Evolutionary conservation across 2,329 filamentous ascomycete genomes (phyloP), one percentile per base, ranked within the genome.

Genomic region (Delphinella strobiligena): DNA sequence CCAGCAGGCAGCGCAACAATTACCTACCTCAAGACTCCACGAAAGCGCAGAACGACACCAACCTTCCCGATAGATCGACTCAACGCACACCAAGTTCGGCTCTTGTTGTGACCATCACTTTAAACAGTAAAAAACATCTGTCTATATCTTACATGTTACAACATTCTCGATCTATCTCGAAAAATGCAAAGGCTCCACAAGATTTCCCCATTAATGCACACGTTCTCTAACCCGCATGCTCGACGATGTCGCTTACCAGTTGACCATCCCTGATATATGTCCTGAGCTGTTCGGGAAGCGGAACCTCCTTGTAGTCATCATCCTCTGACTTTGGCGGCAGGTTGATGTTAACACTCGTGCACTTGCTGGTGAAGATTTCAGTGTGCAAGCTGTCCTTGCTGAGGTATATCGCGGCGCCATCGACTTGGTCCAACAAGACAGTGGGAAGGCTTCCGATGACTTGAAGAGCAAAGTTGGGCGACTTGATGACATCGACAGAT

Each of bases 401-500:
- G 15, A 98, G 75, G 60, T 94, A 98, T 46, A 98, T 67, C 45
- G 81, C 78, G 0, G 86, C 89, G 41, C 87, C 80, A 55, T 98
- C 91, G 42, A 96, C 82, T 63, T 95, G 87, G 59, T 98, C 91
- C 42, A 98, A 69, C 56, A 95, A 68, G 42, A 96, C 73, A 2
- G 89, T 94, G 1, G 91, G 91, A 11, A 94, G 74, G 3, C 74
- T 75, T 38, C 88, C 88, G 40, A 93, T 66, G 38, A 98, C 83
- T 29, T 61, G 57, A n/a, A 96, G 69, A 11, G 87, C 88, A 58
- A 98, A 94, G 61, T 91, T 93, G 51, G 82, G 76, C 35, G 82
- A 89, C 66, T 96, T 96, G 69, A 98, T 91, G 17, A 93, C 83
- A 55, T 98, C 91, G 41, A 98, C 77, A 22, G 83, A 86, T 36